Conservation (phyloP, 768 basidiomycete species). For the Boletus rufocinnamomeus region DNA sequence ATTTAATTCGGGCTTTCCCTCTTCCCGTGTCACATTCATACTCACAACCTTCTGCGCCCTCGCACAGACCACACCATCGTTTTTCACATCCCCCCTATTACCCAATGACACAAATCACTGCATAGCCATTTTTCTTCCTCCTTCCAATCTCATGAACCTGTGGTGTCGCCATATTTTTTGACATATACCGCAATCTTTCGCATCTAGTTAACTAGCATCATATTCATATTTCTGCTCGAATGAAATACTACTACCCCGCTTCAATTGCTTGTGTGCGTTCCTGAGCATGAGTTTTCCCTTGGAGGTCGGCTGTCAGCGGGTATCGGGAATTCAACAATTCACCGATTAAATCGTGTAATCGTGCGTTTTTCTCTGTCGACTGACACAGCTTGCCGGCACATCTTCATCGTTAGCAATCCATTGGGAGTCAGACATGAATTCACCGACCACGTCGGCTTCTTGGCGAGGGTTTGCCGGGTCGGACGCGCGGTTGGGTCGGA, state of each 20-base stretch:
- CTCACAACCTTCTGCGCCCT: conserved; percentile 22
- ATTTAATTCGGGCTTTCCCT: conserved; percentile 51
- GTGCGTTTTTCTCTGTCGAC: neutral
- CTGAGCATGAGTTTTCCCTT: neutral
- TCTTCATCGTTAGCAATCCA: neutral
- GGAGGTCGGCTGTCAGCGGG: neutral
- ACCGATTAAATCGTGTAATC: neutral
- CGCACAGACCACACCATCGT: conserved; percentile 29
- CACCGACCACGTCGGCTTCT: conserved; percentile 12
- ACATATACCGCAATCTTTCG: conserved; percentile 31
- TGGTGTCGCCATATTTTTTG: conserved; percentile 40
- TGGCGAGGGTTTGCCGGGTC: neutral
- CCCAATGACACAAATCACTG: conserved; percentile 25
- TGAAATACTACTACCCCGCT: conserved; percentile 1
- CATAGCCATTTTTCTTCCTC: conserved; percentile 15
- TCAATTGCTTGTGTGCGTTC: neutral
- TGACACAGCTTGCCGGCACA: neutral
- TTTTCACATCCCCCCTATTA: conserved; percentile 28
- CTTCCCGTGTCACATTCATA: conserved; percentile 39
- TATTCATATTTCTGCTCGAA: conserved; percentile 6
- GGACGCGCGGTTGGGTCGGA: conserved; percentile 3
- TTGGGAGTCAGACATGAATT: neutral
- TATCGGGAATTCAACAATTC: conserved; percentile 3
- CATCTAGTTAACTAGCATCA: conserved; percentile 7
- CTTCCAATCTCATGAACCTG: conserved; percentile 8